Percentiles rank a stretch among this genome's conserved stretches.
Evolutionary conservation across 108 stramenopile genomes (phyloP).

Genomic region (Ochromonas danica): DNA sequence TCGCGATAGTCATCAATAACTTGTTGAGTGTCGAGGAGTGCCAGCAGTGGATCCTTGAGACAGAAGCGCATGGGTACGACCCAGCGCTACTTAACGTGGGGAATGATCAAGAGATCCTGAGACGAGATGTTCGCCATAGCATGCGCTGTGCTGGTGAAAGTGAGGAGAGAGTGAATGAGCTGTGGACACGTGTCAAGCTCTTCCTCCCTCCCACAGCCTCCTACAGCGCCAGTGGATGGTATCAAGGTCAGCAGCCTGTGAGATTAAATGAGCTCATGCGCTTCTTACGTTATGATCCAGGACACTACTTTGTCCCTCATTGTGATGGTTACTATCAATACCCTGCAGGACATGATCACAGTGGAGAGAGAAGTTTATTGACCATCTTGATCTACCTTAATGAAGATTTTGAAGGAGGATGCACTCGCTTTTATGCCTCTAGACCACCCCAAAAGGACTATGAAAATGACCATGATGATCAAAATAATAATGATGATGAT

Average conservation of each 20-base stretch:
- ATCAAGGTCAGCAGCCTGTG: too few relatives aligned
- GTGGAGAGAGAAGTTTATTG: neutral
- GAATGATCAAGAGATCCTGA: neutral
- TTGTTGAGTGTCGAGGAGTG: neutral
- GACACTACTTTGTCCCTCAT: constrained; percentile 19
- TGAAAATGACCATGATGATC: neutral
- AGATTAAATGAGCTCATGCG: constrained; percentile 19
- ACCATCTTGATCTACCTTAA: constrained; percentile 21
- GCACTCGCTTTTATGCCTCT: neutral
- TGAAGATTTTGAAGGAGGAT: constrained; percentile 23
- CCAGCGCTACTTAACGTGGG: neutral
- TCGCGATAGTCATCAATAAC: neutral
- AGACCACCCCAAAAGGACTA: too few relatives aligned
- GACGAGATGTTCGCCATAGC: neutral
- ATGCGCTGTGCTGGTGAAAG: neutral
- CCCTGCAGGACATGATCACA: neutral
- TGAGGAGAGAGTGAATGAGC: neutral
- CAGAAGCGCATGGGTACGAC: neutral
- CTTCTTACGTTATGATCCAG: constrained; percentile 35
- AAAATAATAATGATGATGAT: too few relatives aligned
- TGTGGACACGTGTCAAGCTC: neutral
- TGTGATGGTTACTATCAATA: neutral
- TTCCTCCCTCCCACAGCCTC: too few relatives aligned
- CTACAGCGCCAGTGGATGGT: too few relatives aligned
- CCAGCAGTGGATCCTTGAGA: neutral